Evolutionary conservation across 306 rosid species (phyloP).

Genomic region (Urtica urens): DNA sequence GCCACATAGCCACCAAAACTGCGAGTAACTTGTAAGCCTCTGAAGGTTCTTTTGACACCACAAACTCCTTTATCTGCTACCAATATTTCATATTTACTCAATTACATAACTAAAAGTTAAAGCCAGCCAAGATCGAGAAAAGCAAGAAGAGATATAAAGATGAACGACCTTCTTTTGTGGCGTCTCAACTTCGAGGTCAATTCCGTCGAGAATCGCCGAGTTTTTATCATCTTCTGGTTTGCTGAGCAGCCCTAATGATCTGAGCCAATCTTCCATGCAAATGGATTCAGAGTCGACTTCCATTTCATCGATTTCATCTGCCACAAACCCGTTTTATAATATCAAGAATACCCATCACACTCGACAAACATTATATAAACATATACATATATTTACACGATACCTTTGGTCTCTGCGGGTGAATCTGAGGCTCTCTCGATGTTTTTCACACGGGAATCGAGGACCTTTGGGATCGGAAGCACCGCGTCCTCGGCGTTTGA

Average conservation of each 20-base stretch:
- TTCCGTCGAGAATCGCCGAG: conserved; percentile 39
- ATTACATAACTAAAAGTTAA: not conserved
- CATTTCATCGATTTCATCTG: conserved; percentile 39
- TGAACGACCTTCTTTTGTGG: conserved; percentile 55
- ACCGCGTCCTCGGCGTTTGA: conserved; percentile 91
- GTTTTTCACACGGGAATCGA: conserved; percentile 36
- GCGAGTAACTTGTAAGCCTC: conserved; percentile 56
- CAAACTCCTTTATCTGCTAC: conserved; percentile 46
- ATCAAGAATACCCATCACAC: conserved; percentile 16
- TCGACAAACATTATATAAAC: no score
- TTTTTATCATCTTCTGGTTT: conserved; percentile 30
- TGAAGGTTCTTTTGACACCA: conserved; percentile 42
- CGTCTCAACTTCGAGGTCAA: conserved; percentile 44
- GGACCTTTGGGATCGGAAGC: conserved; percentile 69
- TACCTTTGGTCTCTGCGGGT: conserved; percentile 37
- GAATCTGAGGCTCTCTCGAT: conserved; percentile 26
- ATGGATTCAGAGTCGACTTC: conserved; percentile 30
- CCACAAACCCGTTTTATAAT: conserved; percentile 20
- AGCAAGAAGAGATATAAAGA: not conserved
- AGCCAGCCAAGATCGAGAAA: not conserved
- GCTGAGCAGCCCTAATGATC: conserved; percentile 51
- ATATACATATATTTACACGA: not conserved
- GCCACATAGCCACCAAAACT: conserved; percentile 52
- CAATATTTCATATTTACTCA: not conserved
- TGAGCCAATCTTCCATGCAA: conserved; percentile 68